phyloP scores from a whole-genome alignment of 2,329 filamentous ascomycete species.

The Verticillium nonalfalfae region DNA sequence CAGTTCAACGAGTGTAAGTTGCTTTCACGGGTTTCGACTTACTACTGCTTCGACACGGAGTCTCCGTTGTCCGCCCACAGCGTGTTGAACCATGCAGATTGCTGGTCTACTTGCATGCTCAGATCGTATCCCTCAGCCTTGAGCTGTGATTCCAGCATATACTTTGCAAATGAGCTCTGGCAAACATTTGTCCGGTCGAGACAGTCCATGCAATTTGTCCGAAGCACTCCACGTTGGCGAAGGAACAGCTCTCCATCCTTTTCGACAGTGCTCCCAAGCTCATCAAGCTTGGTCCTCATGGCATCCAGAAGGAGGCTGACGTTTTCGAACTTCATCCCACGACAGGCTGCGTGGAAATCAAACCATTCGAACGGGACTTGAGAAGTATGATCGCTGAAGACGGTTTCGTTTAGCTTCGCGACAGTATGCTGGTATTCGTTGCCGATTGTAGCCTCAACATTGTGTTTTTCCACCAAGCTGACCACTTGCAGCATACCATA shows the following conservation, averaged over 20 bases:
- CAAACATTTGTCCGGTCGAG: slow-evolving; percentile 94
- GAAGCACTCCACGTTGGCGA: slow-evolving; percentile 68
- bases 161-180: slow-evolving; percentile 83
- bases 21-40: not conserved
- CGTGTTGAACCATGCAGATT: slow-evolving; percentile 89
- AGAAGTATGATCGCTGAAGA: slow-evolving; percentile 31
- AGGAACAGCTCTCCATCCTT: slow-evolving; percentile 32
- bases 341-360: slow-evolving; percentile 87
- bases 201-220: slow-evolving; percentile 99
- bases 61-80: slow-evolving; percentile 98
- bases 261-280: slow-evolving; percentile 64
- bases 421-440: slow-evolving; percentile 68
- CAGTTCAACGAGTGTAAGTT: not conserved
- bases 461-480: slow-evolving; percentile 83
- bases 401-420: slow-evolving; percentile 58
- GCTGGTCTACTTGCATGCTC: slow-evolving; percentile 67
- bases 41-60: slow-evolving; percentile 86
- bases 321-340: slow-evolving; percentile 97
- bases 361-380: slow-evolving; percentile 84
- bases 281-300: slow-evolving; percentile 60
- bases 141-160: slow-evolving; percentile 75
- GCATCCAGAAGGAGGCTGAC: slow-evolving; percentile 72
- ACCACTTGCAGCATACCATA: slow-evolving; percentile 77
- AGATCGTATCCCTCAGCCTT: slow-evolving; percentile 70
- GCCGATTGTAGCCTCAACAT: slow-evolving; percentile 73